These are phyloP conservation scores for Trichoderma aggressivum DNA, from an alignment of 2,329 filamentous ascomycete genomes.

Conservation along the genomic window DNA sequence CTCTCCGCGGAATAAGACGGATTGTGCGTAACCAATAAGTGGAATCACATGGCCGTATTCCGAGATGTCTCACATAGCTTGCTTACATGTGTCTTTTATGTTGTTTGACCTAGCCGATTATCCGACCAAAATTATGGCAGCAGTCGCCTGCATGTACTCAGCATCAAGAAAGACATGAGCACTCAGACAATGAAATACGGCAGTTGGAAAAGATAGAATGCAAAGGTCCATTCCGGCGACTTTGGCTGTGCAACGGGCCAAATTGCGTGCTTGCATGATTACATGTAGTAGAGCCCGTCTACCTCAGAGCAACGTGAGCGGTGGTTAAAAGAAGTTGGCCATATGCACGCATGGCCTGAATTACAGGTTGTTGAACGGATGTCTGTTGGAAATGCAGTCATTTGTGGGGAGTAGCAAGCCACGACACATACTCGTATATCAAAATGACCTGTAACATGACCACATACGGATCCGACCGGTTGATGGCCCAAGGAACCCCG, in stretches of 20 bases:
- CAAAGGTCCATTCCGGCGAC: not conserved
- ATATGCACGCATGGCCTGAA: not conserved
- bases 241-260: not conserved
- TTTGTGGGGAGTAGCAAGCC: not conserved
- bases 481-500: not conserved
- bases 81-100: not conserved
- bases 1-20: not conserved
- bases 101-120: not conserved
- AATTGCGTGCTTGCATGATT: not conserved
- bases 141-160: not conserved
- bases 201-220: not conserved
- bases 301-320: not conserved
- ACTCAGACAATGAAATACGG: not conserved
- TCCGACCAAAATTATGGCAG: too few relatives aligned
- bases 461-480: not conserved
- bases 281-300: not conserved
- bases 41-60: not conserved
- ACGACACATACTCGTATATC: not conserved
- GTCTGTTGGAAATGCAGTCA: not conserved
- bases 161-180: not conserved
- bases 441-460: not conserved
- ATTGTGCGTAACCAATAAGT: not conserved
- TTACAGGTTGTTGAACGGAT: not conserved
- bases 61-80: not conserved
- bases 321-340: not conserved